phyloP scores from a whole-genome alignment of 768 basidiomycete species.

The Lactarius sanguifluus region DNA sequence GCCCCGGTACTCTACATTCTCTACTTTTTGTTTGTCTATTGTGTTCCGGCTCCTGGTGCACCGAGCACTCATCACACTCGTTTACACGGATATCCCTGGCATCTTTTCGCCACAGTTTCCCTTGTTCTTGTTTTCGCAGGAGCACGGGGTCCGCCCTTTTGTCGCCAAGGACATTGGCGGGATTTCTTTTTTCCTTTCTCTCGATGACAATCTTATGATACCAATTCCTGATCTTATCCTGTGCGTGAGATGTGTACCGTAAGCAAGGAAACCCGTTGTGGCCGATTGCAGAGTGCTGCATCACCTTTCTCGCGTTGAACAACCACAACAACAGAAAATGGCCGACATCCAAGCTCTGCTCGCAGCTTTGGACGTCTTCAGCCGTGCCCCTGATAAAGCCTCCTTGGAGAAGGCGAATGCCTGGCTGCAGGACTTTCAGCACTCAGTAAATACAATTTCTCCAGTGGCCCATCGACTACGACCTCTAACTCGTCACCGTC shows the following conservation, averaged over 20 bases:
- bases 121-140: constrained; percentile 29
- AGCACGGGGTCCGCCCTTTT: constrained; percentile 3
- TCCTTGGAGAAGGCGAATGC: constrained; percentile 85
- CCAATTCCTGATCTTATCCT: constrained; percentile 21
- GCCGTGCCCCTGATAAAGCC: constrained; percentile 75
- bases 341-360: constrained; percentile 69
- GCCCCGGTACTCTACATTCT: constrained; percentile 47
- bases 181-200: constrained; percentile 16
- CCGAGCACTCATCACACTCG: constrained; percentile 28
- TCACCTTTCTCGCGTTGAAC: constrained; percentile 13
- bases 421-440: constrained; percentile 98
- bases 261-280: neutral
- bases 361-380: constrained; percentile 78
- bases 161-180: constrained; percentile 15
- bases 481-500: constrained; percentile 65
- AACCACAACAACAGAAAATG: constrained; percentile 42
- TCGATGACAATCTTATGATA: constrained; percentile 32
- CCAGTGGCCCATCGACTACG: constrained; percentile 55
- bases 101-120: constrained; percentile 25
- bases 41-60: constrained; percentile 27
- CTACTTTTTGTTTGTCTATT: constrained; percentile 31
- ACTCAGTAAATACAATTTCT: constrained; percentile 91
- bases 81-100: constrained; percentile 31
- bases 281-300: neutral
- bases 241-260: constrained; percentile 23